Conservation (phyloP, 2,329 filamentous ascomycete species). For the Amylocarpus encephaloides region DNA sequence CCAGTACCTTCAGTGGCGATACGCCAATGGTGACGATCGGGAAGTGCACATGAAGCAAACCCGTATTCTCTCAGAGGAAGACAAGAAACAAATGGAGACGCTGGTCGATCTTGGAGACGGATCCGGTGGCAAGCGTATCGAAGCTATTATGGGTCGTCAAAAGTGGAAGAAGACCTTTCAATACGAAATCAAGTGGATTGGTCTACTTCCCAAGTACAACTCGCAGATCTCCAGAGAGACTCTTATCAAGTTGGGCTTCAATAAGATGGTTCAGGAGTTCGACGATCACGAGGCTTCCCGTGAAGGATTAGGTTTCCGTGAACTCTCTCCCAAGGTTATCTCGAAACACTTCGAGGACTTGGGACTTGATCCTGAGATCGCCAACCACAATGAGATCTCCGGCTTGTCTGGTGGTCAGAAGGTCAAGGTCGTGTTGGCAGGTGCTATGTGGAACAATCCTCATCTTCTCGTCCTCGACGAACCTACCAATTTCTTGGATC, state of each 20-base stretch:
- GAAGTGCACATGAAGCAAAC: constrained; percentile 98
- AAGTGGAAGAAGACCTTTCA: constrained; percentile 99
- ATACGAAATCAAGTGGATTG: constrained; percentile 95
- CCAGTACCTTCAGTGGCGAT: constrained; percentile 98
- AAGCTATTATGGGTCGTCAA: constrained; percentile 88
- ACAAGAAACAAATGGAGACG: constrained; percentile 88
- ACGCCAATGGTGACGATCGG: constrained; percentile 92
- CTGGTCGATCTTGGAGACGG: constrained; percentile 79
- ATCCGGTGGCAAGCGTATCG: constrained; percentile 63
- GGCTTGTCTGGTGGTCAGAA: constrained; percentile 96
- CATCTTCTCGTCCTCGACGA: constrained; percentile 96
- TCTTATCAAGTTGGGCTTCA: constrained; percentile 75
- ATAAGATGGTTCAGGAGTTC: constrained; percentile 93
- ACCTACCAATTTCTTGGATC: constrained; percentile 98
- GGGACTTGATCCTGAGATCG: constrained; percentile 93
- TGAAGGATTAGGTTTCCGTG: constrained; percentile 93
- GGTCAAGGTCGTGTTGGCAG: constrained; percentile 96
- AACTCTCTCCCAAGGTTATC: constrained; percentile 88
- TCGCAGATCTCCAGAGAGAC: constrained; percentile 90
- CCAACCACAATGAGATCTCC: constrained; percentile 97
- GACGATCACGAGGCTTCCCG: constrained; percentile 98
- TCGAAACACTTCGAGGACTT: constrained; percentile 97
- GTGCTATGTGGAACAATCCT: constrained; percentile 98
- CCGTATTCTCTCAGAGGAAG: constrained; percentile 76
- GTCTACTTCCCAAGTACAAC: constrained; percentile 88